Percentiles rank a stretch among this genome's conserved stretches.
Conservation (phyloP, 345 rosid genomes). For the Nasturtium officinale region DNA sequence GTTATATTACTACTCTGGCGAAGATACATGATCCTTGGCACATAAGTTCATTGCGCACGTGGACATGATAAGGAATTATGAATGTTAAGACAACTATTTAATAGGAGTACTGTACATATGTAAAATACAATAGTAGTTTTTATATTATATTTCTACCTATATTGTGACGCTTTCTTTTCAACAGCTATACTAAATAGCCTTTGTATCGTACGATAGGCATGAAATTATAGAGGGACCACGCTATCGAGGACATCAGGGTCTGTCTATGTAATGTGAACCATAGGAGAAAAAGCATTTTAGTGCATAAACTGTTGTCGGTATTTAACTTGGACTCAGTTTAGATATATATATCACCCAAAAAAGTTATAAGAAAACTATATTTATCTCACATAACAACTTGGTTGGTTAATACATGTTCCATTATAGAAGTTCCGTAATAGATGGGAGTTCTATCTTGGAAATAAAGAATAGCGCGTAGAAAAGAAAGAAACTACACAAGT, state of each 20-base stretch:
- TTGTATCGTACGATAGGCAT: conserved; percentile 39
- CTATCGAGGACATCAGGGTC: conserved; percentile 28
- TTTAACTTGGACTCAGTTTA: conserved; percentile 1
- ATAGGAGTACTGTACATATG: too few relatives aligned
- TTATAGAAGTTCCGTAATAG: conserved; percentile 29
- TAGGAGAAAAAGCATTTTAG: conserved; percentile 5
- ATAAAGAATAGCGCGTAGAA: conserved; percentile 19
- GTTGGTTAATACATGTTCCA: conserved; percentile 21
- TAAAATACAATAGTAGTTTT: neutral
- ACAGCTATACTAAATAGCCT: neutral
- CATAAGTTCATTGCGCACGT: conserved; percentile 23
- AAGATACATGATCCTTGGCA: conserved; percentile 33
- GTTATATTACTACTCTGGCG: conserved; percentile 25
- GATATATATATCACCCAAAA: neutral
- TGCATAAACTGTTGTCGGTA: conserved; percentile 21
- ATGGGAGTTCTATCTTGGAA: conserved; percentile 7
- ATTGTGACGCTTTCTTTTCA: neutral
- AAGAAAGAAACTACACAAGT: conserved; percentile 24
- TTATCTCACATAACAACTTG: neutral
- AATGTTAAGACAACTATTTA: neutral
- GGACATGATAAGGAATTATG: conserved; percentile 11
- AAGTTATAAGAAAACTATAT: neutral
- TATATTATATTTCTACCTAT: neutral
- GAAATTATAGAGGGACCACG: conserved; percentile 37
- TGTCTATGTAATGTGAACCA: conserved; percentile 8